phyloP scores from a whole-genome alignment of 176 grass and related monocot species.

The Bolboschoenus planiculmis region DNA sequence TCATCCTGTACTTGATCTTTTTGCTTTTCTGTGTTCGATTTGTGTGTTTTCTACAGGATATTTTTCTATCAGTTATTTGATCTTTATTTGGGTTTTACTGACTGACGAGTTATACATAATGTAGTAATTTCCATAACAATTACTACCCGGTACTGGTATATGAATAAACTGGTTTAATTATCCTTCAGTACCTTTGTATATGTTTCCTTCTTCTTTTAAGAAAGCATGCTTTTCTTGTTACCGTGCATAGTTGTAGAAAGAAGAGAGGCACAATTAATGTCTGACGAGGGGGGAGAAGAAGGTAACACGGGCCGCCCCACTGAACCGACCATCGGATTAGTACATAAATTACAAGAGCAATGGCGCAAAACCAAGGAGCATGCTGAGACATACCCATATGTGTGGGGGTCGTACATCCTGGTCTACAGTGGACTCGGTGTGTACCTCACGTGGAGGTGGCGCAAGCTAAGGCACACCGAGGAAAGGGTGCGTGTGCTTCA shows the following conservation, averaged over 20 bases:
- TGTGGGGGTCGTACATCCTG: conserved; percentile 95
- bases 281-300: conserved; percentile 27
- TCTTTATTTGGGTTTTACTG: too few relatives aligned
- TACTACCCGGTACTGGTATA: neutral
- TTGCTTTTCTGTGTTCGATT: too few relatives aligned
- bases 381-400: conserved; percentile 92
- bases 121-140: neutral
- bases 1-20: too few relatives aligned
- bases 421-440: conserved; percentile 70
- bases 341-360: conserved; percentile 45
- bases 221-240: neutral
- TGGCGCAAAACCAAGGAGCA: conserved; percentile 77
- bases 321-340: neutral
- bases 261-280: conserved; percentile 23
- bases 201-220: neutral
- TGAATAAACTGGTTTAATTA: neutral
- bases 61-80: too few relatives aligned
- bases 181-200: neutral
- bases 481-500: conserved; percentile 65
- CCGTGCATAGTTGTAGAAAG: neutral
- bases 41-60: too few relatives aligned
- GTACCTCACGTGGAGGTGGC: conserved; percentile 64
- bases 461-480: conserved; percentile 90
- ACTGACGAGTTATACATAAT: too few relatives aligned
- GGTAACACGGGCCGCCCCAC: conserved; percentile 16